Base-by-base conservation (phyloP, 1,139 yeast genomes). In the Hansenula sp. region DNA sequence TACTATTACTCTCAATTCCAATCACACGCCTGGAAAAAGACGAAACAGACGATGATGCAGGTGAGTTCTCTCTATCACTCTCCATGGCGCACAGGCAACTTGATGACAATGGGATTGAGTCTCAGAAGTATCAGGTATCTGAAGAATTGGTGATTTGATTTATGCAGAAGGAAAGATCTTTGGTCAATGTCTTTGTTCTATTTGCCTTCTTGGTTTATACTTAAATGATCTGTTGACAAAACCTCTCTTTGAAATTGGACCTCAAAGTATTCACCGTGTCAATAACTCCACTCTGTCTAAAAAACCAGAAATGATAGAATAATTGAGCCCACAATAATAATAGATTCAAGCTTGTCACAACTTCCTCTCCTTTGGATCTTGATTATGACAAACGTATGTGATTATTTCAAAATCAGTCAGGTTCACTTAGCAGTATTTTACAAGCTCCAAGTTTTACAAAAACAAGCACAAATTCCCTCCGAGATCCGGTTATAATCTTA, bases 41-140 rank as follows among this genome's bases (percentile, higher is more conserved):
- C 2, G 59, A 56, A 2, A 49, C 48, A 0, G 57, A 54, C 0
- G 60, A 41, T 2, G 43, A 53, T 5, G 49, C 42, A 17, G 51
- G 25, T 1, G 59, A 54, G 25, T 46, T 41, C 21, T 52, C 58
- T 46, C 51, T 50, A 31, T 56, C 59, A 31, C 57, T 54, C 8
- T 53, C 58, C 60, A 55, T 56, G 25, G 25, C 25, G 25, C 8
- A 9, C 25, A 21, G 9, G 9, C 25, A 21, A 9, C 25, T 21
- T 9, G 5, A 21, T 21, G 25, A 9, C 25, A 21, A 9, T 21
- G 25, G 9, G 9, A 9, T 6, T 21, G 9, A n/a, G 16, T 24
- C 15, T 33, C 25, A 18, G 25, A 6, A 18, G 8, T 19, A 7
- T 28, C 17, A 30, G 17, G 9, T n/a, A n/a, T n/a, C n/a, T n/a